Percentiles rank a stretch among this genome's conserved stretches.
Evolutionary conservation across 371 early-diverging fungal genomes (phyloP).

Genomic region (Mucor saturninus): DNA sequence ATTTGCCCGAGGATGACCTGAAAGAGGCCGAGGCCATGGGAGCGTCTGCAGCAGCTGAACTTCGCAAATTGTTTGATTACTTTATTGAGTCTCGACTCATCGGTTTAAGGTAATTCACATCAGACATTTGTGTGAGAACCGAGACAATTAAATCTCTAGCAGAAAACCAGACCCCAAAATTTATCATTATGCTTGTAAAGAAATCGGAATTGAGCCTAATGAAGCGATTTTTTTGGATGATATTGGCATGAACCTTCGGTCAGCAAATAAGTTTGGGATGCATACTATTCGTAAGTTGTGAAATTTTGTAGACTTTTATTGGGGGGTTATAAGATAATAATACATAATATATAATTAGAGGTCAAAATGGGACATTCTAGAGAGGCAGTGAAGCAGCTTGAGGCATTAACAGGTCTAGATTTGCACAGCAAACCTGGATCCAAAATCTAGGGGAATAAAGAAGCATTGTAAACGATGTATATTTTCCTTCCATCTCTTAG

Average conservation of each 20-base stretch:
- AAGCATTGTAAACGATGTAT: conserved; percentile 26
- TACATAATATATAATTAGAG: conserved; percentile 35
- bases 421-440: conserved; percentile 26
- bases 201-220: conserved; percentile 60
- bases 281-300: conserved; percentile 61
- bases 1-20: conserved; percentile 53
- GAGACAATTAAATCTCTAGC: background rate
- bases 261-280: conserved; percentile 69
- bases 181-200: conserved; percentile 64
- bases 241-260: conserved; percentile 74
- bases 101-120: conserved; percentile 34
- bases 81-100: conserved; percentile 52
- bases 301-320: background rate
- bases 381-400: conserved; percentile 64
- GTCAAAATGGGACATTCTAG: conserved; percentile 63
- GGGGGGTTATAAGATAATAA: background rate
- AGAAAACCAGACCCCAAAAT: conserved; percentile 77
- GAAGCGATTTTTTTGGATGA: conserved; percentile 78
- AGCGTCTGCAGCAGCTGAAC: conserved; percentile 34
- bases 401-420: conserved; percentile 42
- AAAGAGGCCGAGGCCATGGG: conserved; percentile 45
- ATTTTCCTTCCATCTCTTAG: conserved; percentile 28
- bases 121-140: background rate
- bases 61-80: conserved; percentile 48
- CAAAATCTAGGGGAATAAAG: conserved; percentile 24